These are phyloP conservation scores for Glutinoglossum americanum DNA, from an alignment of 495 filamentous ascomycete species.

Conservation along the genomic window DNA sequence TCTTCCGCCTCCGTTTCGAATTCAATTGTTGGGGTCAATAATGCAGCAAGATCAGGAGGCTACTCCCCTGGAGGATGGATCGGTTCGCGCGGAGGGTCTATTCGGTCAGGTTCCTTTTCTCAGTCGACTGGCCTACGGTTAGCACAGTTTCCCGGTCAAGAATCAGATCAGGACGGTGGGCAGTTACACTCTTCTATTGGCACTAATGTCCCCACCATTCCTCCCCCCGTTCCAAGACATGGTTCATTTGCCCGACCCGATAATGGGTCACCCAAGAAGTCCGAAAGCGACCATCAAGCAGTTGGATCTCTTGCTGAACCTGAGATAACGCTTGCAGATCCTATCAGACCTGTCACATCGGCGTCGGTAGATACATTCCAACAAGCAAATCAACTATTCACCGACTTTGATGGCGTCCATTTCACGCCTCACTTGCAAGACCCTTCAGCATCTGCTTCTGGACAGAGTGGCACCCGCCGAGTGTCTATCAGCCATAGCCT, in stretches of 20 bases:
- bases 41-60: conserved; percentile 40
- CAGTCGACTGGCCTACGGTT: background rate
- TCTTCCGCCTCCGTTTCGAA: conserved; percentile 33
- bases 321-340: background rate
- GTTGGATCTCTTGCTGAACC: background rate
- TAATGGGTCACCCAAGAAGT: background rate
- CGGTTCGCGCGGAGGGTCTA: background rate
- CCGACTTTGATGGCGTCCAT: conserved; percentile 88
- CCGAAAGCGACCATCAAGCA: background rate
- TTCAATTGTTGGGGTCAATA: conserved; percentile 48
- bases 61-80: conserved; percentile 48
- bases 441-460: background rate
- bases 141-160: background rate
- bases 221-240: background rate
- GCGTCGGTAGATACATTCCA: conserved; percentile 49
- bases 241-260: background rate
- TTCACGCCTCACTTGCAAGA: conserved; percentile 18
- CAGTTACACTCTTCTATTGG: background rate
- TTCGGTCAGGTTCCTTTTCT: background rate
- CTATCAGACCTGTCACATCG: conserved; percentile 13
- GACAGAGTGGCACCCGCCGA: conserved; percentile 4
- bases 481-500: conserved; percentile 1
- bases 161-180: background rate
- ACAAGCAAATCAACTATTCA: conserved; percentile 50
- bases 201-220: background rate